These are phyloP conservation scores for Microsporum canis DNA, from an alignment of 2,329 filamentous ascomycete genomes.

Conservation along the genomic window DNA sequence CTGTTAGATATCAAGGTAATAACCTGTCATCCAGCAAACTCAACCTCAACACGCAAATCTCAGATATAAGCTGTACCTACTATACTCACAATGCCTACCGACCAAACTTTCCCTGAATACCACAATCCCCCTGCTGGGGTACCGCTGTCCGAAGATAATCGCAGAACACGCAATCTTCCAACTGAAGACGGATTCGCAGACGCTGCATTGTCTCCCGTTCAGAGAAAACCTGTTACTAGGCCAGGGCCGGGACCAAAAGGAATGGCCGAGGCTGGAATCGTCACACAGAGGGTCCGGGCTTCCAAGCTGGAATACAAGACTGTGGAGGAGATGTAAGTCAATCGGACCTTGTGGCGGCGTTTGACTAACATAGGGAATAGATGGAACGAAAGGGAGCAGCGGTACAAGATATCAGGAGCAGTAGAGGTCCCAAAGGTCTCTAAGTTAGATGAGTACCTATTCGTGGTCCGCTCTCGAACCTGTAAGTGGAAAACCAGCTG, in stretches of 20 bases:
- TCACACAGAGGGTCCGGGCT: conserved; percentile 7
- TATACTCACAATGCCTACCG: background rate
- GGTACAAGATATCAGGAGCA: conserved; percentile 22
- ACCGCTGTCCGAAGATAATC: background rate
- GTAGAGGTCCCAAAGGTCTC: conserved; percentile 12
- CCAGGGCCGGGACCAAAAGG: background rate
- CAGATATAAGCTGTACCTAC: background rate
- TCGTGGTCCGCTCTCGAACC: conserved; percentile 19
- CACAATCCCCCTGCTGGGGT: background rate
- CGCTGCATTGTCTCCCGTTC: background rate
- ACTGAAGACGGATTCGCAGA: background rate
- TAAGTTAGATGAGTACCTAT: conserved; percentile 19
- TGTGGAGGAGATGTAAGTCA: conserved; percentile 16
- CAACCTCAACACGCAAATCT: background rate
- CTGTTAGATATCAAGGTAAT: background rate
- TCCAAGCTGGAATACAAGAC: conserved; percentile 17
- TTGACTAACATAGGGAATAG: conserved; percentile 12
- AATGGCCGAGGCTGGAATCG: background rate
- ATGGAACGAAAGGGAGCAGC: conserved; percentile 20
- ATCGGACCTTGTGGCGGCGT: conserved; percentile 8
- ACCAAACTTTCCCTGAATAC: background rate
- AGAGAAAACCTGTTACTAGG: background rate
- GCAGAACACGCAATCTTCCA: background rate
- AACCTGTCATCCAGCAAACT: background rate
- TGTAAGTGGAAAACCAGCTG: conserved; percentile 10